Evolutionary conservation across 345 rosid genomes (phyloP).

Genomic region (Eucalyptus fibrosa): DNA sequence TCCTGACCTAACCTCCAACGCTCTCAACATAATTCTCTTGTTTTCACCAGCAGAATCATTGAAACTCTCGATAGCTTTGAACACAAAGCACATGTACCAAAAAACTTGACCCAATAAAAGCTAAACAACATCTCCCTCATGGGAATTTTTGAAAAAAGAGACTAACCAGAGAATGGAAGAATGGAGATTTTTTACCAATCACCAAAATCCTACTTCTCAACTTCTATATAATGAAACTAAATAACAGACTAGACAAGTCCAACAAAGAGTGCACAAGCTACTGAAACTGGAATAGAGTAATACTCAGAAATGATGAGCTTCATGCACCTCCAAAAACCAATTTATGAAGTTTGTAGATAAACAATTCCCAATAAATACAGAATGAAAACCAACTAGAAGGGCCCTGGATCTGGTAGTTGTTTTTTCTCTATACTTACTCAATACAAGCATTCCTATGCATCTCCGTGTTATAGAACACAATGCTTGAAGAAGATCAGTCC

Average conservation of each 20-base stretch:
- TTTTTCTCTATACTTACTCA: slow-evolving; percentile 31
- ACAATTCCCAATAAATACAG: not conserved
- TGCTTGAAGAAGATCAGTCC: slow-evolving; percentile 46
- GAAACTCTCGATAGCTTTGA: not conserved
- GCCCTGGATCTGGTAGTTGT: not conserved
- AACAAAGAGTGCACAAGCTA: not conserved
- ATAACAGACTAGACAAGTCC: not conserved
- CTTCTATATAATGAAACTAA: not conserved
- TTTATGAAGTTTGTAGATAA: not conserved
- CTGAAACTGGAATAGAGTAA: not conserved
- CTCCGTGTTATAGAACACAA: slow-evolving; percentile 37
- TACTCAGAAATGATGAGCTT: not conserved
- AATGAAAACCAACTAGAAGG: not conserved
- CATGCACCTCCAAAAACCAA: not conserved
- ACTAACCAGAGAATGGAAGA: not conserved
- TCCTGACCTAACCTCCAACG: not conserved
- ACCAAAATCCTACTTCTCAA: not conserved
- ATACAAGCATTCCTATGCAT: slow-evolving; percentile 29
- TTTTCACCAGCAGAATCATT: not conserved
- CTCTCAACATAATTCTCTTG: not conserved
- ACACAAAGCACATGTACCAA: not conserved
- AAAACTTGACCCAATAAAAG: not conserved
- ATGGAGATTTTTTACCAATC: not conserved
- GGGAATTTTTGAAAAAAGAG: too few relatives aligned
- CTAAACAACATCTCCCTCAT: not conserved